Percentiles rank a stretch among this genome's conserved stretches.
Conservation (phyloP, 352 stramenopile species). For the Phytophthora pluvialis region DNA sequence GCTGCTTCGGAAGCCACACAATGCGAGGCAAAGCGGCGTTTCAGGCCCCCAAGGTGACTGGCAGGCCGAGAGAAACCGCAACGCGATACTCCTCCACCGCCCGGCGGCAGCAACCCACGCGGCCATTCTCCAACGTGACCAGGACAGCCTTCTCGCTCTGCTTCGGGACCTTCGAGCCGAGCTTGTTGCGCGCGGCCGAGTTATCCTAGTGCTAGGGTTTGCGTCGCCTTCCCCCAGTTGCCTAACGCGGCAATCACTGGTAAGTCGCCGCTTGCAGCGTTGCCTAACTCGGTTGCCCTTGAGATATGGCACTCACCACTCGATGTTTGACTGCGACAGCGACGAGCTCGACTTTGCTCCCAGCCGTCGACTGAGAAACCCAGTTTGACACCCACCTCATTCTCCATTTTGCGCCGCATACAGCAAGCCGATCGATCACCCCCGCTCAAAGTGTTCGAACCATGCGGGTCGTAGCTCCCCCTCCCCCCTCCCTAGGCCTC, state of each 20-base stretch:
- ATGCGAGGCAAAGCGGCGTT: slow-evolving; percentile 21
- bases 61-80: slow-evolving; percentile 24
- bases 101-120: slow-evolving; percentile 1
- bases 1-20: slow-evolving; percentile 20
- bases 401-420: slow-evolving; percentile 27
- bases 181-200: not conserved
- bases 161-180: not conserved
- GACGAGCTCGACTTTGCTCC: slow-evolving; percentile 6
- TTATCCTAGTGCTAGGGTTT: slow-evolving; percentile 7
- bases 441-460: not conserved
- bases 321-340: slow-evolving; percentile 21
- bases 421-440: not conserved
- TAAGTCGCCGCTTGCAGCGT: slow-evolving; percentile 25
- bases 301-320: slow-evolving; percentile 22
- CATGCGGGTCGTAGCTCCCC: slow-evolving; percentile 40
- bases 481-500: slow-evolving; percentile 23
- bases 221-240: slow-evolving; percentile 23
- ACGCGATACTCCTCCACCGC: not conserved
- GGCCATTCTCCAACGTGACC: slow-evolving; percentile 24
- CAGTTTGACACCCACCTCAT: slow-evolving; percentile 18
- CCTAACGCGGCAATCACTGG: slow-evolving; percentile 24
- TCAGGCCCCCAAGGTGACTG: slow-evolving; percentile 15
- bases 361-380: slow-evolving; percentile 14
- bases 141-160: no score
- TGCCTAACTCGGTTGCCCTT: slow-evolving; percentile 26